Evolutionary conservation across 2,329 filamentous ascomycete genomes (phyloP).

Genomic region (Tolypocladium tropicale): DNA sequence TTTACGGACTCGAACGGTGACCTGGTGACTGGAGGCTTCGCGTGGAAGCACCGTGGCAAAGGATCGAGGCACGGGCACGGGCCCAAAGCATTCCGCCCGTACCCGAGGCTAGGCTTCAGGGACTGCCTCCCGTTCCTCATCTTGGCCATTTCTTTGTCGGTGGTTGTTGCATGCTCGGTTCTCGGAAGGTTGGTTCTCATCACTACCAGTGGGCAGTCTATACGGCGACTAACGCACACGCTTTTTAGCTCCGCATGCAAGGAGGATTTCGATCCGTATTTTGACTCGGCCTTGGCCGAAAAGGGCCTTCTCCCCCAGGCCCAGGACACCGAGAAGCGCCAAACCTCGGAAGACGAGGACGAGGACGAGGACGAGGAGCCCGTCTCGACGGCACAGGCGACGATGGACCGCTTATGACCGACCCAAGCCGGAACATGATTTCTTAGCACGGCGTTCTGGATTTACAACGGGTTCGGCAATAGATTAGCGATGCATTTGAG

Average conservation of each 20-base stretch:
- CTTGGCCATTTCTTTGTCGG: conserved; percentile 6
- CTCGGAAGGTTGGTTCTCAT: conserved; percentile 7
- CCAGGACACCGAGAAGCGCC: not conserved
- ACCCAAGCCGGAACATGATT: not conserved
- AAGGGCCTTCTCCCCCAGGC: not conserved
- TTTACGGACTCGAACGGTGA: conserved; percentile 10
- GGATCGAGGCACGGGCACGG: not conserved
- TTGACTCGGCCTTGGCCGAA: not conserved
- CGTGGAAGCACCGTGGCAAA: not conserved
- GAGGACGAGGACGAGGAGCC: not conserved
- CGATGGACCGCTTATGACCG: not conserved
- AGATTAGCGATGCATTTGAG: not conserved
- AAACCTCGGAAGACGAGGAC: not conserved
- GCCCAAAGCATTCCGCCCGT: not conserved
- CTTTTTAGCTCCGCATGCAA: not conserved
- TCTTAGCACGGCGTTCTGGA: not conserved
- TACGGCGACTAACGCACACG: not conserved
- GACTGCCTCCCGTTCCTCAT: conserved; percentile 8
- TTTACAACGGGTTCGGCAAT: not conserved
- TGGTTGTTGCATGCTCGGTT: conserved; percentile 7
- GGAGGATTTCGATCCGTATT: not conserved
- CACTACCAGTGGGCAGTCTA: not conserved
- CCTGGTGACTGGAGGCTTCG: conserved; percentile 4
- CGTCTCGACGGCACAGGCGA: not conserved
- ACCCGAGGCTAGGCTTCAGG: conserved; percentile 4